Percentiles rank a stretch among this genome's conserved stretches.
Evolutionary conservation across 163 green algal genomes (phyloP).

Genomic region (Volvox carteri): DNA sequence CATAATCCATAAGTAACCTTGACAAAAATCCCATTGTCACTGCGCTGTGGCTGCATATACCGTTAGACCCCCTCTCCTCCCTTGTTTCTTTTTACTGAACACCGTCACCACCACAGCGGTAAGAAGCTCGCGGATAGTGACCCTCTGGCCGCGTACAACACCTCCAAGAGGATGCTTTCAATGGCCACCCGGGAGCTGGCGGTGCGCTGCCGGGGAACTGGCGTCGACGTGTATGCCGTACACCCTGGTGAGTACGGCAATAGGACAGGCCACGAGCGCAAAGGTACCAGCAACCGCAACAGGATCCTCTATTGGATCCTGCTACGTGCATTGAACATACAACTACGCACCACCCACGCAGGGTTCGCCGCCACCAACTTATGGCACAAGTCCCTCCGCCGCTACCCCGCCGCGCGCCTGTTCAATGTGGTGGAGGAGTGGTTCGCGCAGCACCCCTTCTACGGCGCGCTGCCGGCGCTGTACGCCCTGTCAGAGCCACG

Average conservation of each 20-base stretch:
- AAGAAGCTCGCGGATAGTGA: background rate
- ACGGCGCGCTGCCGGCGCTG: slow-evolving; percentile 42
- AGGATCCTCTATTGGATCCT: too few relatives aligned
- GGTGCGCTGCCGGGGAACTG: slow-evolving; percentile 7
- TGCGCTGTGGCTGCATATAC: too few relatives aligned
- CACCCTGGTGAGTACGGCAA: slow-evolving; percentile 33
- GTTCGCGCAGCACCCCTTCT: slow-evolving; percentile 57
- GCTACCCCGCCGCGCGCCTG: slow-evolving; percentile 13
- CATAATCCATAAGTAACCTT: too few relatives aligned
- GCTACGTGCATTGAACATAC: too few relatives aligned
- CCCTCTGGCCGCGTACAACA: slow-evolving; percentile 54
- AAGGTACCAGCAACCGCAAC: too few relatives aligned
- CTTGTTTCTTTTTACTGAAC: too few relatives aligned
- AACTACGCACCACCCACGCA: too few relatives aligned
- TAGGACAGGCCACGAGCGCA: too few relatives aligned
- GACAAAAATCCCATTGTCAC: too few relatives aligned
- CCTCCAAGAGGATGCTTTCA: slow-evolving; percentile 24
- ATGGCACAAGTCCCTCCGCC: slow-evolving; percentile 47
- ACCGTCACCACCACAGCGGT: slow-evolving; percentile 1
- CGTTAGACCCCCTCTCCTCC: too few relatives aligned
- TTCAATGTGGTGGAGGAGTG: slow-evolving; percentile 50
- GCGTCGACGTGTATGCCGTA: slow-evolving; percentile 54
- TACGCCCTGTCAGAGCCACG: slow-evolving; percentile 32
- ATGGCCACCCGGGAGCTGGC: slow-evolving; percentile 50
- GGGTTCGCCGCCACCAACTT: slow-evolving; percentile 54